Evolutionary conservation across 352 stramenopile species (phyloP).

Genomic region (Globisporangium perplexum): DNA sequence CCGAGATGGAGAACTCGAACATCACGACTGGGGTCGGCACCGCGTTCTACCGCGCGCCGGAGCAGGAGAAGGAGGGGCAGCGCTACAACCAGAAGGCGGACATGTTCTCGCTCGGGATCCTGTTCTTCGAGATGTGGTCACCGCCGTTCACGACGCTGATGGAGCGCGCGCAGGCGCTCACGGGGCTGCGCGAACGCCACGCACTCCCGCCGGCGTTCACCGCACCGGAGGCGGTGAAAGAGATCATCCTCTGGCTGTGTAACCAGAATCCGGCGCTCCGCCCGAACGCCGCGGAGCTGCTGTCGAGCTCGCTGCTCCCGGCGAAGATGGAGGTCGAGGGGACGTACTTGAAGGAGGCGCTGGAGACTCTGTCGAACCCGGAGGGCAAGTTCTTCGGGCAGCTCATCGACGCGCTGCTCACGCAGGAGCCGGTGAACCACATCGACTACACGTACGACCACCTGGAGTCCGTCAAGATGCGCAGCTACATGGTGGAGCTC

Average conservation of each 20-base stretch:
- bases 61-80: constrained; percentile 88
- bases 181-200: constrained; percentile 64
- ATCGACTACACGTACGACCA: constrained; percentile 87
- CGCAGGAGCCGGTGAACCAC: constrained; percentile 69
- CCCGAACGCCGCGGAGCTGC: constrained; percentile 65
- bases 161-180: constrained; percentile 82
- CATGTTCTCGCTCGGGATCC: constrained; percentile 94
- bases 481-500: constrained; percentile 54
- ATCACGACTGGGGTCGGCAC: constrained; percentile 95
- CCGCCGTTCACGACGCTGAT: constrained; percentile 89
- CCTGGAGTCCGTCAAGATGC: constrained; percentile 75
- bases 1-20: constrained; percentile 38
- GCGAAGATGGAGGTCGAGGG: constrained; percentile 83
- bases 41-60: constrained; percentile 93
- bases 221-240: constrained; percentile 80
- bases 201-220: constrained; percentile 42
- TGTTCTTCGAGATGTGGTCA: constrained; percentile 96
- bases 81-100: constrained; percentile 90
- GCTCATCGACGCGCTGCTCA: constrained; percentile 73
- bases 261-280: constrained; percentile 64
- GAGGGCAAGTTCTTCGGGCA: constrained; percentile 88
- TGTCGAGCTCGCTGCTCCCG: constrained; percentile 61
- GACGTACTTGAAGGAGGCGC: constrained; percentile 74
- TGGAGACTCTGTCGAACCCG: constrained; percentile 84
- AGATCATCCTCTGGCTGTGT: constrained; percentile 86